A percentile compares a stretch with the other conserved stretches of the same genome.
Evolutionary conservation across 805 yeast genomes (phyloP).

Genomic region (Saturnispora zaruensis): DNA sequence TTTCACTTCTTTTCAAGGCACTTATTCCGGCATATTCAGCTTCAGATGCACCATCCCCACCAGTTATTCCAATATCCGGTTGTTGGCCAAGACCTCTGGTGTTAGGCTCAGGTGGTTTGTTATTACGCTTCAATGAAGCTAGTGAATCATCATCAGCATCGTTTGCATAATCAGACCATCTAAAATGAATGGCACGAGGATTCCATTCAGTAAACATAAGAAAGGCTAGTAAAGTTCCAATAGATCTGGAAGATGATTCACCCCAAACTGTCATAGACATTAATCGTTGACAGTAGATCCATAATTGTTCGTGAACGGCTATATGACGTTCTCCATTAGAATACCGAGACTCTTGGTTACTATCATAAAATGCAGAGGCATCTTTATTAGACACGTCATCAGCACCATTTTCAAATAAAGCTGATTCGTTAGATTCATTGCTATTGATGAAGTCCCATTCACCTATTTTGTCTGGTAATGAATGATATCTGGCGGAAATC

Average conservation of each 20-base stretch:
- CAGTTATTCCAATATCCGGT: neutral
- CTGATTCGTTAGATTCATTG: conserved; percentile 3
- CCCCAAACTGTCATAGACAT: conserved; percentile 91
- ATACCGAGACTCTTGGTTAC: neutral
- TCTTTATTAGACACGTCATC: neutral
- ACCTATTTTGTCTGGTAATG: conserved; percentile 35
- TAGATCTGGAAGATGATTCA: conserved; percentile 77
- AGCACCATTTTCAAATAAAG: neutral
- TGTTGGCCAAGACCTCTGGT: conserved; percentile 5
- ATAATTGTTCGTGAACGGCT: conserved; percentile 66
- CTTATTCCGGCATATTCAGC: conserved; percentile 65
- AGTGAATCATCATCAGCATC: conserved; percentile 37
- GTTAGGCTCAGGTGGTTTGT: conserved; percentile 6
- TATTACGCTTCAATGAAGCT: conserved; percentile 6
- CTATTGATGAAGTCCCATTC: conserved; percentile 9
- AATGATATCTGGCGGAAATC: conserved; percentile 69
- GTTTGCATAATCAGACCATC: conserved; percentile 79
- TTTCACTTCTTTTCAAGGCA: conserved; percentile 76
- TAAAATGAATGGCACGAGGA: conserved; percentile 87
- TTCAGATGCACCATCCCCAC: conserved; percentile 25
- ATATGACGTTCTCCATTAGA: conserved; percentile 31
- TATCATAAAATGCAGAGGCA: conserved; percentile 10
- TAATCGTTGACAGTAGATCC: conserved; percentile 76
- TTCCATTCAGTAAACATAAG: conserved; percentile 90
- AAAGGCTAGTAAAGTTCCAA: conserved; percentile 82